Evolutionary conservation across 805 yeast genomes (phyloP), one percentile per base, ranked within the genome.

Genomic region (Monosporozyma solicola): DNA sequence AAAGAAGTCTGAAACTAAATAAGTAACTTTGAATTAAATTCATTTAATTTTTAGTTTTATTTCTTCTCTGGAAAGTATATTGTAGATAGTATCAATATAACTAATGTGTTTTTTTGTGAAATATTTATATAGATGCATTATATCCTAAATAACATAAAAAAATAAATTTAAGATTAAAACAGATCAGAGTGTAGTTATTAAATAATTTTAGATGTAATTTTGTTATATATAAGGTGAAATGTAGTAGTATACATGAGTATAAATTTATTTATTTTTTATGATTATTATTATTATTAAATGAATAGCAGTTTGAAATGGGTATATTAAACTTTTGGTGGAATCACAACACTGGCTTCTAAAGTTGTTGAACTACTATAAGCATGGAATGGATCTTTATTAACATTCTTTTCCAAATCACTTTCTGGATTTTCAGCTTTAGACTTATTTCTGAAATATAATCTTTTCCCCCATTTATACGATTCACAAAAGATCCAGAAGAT

Each of bases 401-500:
- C 51, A 16, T 55, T 61, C 64, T 77, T 78, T 62, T 83, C 86
- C 67, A 82, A 71, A 57, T 83, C 88, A 51, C 76, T 73, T 61
- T 82, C 86, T 16, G 87, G 87, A 60, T 81, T 80, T 52, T 72
- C 74, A 13, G 75, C 80, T 54, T 63, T 72, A 47, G 62, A 64
- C 41, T 63, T 65, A 50, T 68, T 72, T 54, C 79, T 72, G 63
- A 62, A 75, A 61, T 78, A 80, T 3, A 72, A 53, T 62, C 95
- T 77, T 72, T 88, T 88, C 61, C 67, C 56, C 66, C 73, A 79
- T 66, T 88, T 88, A 79, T 84, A 86, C 8, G 72, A 52, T 67
- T 88, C 96, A 56, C 80, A 77, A 8, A 83, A 82, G 5, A 69
- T 54, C 59, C 87, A 73, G 64, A 83, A 88, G 39, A 76, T 71